Percentiles rank a stretch among this genome's conserved stretches.
Conservation (phyloP, 306 rosid genomes). For the Rubus parviflorus region DNA sequence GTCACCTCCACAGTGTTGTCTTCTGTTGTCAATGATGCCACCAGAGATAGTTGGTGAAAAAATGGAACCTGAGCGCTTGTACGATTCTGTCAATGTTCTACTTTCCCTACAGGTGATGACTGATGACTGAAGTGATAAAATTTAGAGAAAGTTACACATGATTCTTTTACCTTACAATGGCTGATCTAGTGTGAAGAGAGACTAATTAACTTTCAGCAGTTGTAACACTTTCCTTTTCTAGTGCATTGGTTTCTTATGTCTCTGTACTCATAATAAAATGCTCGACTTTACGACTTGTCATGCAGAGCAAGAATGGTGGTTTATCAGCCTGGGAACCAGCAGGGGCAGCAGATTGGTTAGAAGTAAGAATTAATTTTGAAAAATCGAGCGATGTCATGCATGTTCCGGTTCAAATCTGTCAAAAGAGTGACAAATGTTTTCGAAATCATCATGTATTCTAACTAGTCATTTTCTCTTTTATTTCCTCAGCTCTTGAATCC, state of each 20-base stretch:
- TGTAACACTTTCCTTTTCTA: background rate
- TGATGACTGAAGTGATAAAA: background rate
- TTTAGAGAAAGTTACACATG: background rate
- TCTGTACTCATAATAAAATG: background rate
- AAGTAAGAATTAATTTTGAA: slow-evolving; percentile 43
- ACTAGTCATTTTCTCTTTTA: background rate
- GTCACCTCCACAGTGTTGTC: slow-evolving; percentile 47
- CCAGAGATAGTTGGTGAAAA: slow-evolving; percentile 56
- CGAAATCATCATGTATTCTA: background rate
- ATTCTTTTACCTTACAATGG: background rate
- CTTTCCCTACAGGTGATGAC: slow-evolving; percentile 63
- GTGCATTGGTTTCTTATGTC: background rate
- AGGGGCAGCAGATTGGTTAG: slow-evolving; percentile 62
- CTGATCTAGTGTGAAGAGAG: background rate
- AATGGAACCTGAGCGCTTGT: slow-evolving; percentile 52
- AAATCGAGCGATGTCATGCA: background rate
- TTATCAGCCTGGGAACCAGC: slow-evolving; percentile 69
- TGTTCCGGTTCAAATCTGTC: background rate
- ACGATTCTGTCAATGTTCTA: slow-evolving; percentile 53
- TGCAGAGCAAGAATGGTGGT: slow-evolving; percentile 73
- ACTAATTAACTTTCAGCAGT: background rate
- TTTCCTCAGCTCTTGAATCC: slow-evolving; percentile 11
- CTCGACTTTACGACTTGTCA: background rate
- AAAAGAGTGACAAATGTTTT: no score
- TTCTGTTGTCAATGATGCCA: slow-evolving; percentile 57